Evolutionary conservation across 2,329 filamentous ascomycete genomes (phyloP).

Genomic region (Colletotrichum costaricense): DNA sequence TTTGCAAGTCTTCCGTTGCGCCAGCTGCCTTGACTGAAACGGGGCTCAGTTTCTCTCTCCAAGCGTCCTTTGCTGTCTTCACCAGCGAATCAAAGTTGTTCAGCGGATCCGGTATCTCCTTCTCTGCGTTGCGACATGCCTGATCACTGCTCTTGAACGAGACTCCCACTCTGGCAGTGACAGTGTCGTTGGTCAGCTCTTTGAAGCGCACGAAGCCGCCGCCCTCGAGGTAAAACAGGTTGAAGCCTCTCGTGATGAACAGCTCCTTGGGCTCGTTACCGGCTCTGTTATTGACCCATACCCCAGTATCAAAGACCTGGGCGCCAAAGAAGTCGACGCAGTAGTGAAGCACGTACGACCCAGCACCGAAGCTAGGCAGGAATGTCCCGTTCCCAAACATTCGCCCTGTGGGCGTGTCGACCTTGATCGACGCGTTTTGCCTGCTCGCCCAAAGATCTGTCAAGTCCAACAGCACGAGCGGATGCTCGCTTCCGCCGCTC

Average conservation of each 20-base stretch:
- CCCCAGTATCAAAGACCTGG: constrained; percentile 46
- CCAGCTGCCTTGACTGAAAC: constrained; percentile 61
- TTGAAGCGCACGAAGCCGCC: constrained; percentile 69
- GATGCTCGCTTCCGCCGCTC: constrained; percentile 43
- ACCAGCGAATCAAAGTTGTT: constrained; percentile 63
- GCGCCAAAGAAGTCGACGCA: constrained; percentile 69
- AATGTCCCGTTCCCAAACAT: constrained; percentile 69
- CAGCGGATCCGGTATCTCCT: constrained; percentile 59
- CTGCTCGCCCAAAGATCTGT: constrained; percentile 62
- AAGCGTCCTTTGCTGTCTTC: constrained; percentile 60
- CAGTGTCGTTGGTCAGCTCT: constrained; percentile 52
- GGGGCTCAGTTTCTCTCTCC: constrained; percentile 67
- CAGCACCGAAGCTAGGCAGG: constrained; percentile 70
- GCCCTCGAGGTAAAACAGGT: constrained; percentile 53
- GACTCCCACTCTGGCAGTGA: constrained; percentile 70
- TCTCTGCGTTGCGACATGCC: constrained; percentile 71
- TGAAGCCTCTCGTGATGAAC: constrained; percentile 53
- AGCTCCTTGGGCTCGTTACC: constrained; percentile 51
- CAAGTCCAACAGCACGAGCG: constrained; percentile 69
- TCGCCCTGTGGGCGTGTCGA: constrained; percentile 62
- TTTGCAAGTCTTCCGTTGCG: constrained; percentile 63
- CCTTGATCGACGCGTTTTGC: constrained; percentile 58
- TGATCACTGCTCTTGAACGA: constrained; percentile 72
- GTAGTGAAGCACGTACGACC: constrained; percentile 67
- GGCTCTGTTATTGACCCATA: constrained; percentile 53